Conservation (phyloP, 345 rosid genomes). For the Trapa incisa region DNA sequence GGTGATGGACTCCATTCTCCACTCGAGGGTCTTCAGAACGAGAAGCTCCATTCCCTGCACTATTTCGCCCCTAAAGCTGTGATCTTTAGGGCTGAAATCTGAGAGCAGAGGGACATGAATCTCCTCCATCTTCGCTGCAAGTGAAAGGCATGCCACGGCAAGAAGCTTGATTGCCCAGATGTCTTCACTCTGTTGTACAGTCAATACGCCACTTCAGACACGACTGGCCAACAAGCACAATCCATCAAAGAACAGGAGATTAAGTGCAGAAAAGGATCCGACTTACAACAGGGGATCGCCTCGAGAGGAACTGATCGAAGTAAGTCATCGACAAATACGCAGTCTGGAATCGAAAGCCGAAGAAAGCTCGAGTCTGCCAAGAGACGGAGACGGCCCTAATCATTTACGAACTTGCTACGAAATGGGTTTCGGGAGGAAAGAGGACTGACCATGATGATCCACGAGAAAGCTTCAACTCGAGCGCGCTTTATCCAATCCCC, state of each 20-base stretch:
- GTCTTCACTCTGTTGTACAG: constrained; percentile 21
- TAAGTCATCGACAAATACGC: constrained; percentile 38
- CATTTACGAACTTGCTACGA: too few relatives aligned
- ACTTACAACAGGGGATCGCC: constrained; percentile 30
- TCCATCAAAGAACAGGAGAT: neutral
- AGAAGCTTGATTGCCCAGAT: constrained; percentile 40
- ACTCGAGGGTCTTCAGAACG: constrained; percentile 39
- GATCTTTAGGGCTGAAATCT: constrained; percentile 27
- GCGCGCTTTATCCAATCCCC: constrained; percentile 21
- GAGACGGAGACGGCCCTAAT: too few relatives aligned
- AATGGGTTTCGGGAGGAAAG: neutral
- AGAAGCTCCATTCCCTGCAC: constrained; percentile 65
- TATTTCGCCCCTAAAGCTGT: constrained; percentile 22
- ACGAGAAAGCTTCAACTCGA: constrained; percentile 34
- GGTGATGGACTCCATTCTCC: constrained; percentile 48
- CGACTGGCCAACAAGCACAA: too few relatives aligned
- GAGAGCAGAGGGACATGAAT: constrained; percentile 25
- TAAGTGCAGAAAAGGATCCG: neutral
- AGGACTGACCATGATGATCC: constrained; percentile 43
- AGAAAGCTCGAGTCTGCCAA: constrained; percentile 25
- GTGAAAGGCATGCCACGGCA: constrained; percentile 49
- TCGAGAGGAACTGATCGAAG: constrained; percentile 46
- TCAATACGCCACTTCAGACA: too few relatives aligned
- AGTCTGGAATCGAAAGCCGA: constrained; percentile 37
- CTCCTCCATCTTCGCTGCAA: constrained; percentile 68